Conservation (phyloP, 805 yeast genomes). For the Nakazawaea ambrosiae region DNA sequence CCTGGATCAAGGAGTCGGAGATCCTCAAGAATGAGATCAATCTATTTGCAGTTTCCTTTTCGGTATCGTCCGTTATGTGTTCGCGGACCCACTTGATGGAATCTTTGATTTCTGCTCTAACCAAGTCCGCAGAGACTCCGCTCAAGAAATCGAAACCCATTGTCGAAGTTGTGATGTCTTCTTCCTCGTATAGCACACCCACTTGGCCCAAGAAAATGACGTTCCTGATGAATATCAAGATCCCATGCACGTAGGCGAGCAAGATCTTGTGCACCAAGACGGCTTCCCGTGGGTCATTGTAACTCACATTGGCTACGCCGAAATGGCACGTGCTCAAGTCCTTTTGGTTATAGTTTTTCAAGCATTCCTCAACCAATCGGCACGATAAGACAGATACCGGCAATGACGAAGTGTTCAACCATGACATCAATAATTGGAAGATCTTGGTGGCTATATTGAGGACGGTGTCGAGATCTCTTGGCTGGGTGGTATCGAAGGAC, state of each 20-base stretch:
- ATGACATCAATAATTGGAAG: constrained; percentile 48
- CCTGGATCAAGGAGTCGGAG: constrained; percentile 22
- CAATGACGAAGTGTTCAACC: constrained; percentile 72
- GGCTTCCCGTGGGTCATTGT: constrained; percentile 16
- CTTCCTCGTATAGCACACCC: constrained; percentile 68
- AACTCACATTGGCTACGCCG: background rate
- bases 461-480: constrained; percentile 32
- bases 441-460: constrained; percentile 48
- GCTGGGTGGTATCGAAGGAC: constrained; percentile 34
- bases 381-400: constrained; percentile 77
- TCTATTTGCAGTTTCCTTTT: constrained; percentile 9
- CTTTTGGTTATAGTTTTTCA: constrained; percentile 19
- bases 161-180: constrained; percentile 60
- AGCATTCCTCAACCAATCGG: constrained; percentile 57
- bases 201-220: constrained; percentile 38
- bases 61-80: constrained; percentile 13
- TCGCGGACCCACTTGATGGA: constrained; percentile 26
- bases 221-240: constrained; percentile 46
- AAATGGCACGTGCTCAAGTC: constrained; percentile 6
- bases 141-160: constrained; percentile 45
- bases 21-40: constrained; percentile 22
- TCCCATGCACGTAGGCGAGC: constrained; percentile 42
- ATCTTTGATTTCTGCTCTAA: constrained; percentile 20
- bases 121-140: constrained; percentile 19
- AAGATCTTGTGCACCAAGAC: constrained; percentile 43